phyloP scores from a whole-genome alignment of 2,329 filamentous ascomycete genomes.

The Chaetomium strumarium region DNA sequence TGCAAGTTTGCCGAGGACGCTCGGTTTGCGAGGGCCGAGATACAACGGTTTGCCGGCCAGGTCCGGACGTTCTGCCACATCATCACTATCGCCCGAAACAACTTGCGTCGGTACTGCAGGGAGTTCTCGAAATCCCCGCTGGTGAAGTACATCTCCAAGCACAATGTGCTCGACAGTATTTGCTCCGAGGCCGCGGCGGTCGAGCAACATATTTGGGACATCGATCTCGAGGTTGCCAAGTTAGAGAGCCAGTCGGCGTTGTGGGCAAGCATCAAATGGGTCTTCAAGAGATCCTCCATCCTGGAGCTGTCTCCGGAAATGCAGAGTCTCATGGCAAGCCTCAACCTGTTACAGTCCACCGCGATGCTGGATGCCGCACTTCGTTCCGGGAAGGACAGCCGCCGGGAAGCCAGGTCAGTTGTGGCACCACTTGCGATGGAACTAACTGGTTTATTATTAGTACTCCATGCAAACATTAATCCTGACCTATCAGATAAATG shows the following conservation, averaged over 20 bases:
- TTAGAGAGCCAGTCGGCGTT: not conserved
- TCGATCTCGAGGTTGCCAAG: not conserved
- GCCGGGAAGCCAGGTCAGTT: not conserved
- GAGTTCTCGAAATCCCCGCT: not conserved
- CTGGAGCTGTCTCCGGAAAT: not conserved
- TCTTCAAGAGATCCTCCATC: not conserved
- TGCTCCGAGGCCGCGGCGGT: not conserved
- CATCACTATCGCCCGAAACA: not conserved
- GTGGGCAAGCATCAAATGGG: conserved; percentile 1
- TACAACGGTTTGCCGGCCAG: not conserved
- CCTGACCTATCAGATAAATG: not conserved
- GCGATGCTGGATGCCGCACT: not conserved
- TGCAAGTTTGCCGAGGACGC: not conserved
- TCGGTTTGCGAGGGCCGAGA: not conserved
- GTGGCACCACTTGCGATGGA: too few relatives aligned
- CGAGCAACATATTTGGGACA: not conserved
- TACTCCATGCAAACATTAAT: not conserved
- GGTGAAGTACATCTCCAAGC: not conserved
- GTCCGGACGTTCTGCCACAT: not conserved
- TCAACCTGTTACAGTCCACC: not conserved
- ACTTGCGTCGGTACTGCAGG: not conserved
- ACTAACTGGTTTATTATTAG: too few relatives aligned
- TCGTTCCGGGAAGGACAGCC: not conserved
- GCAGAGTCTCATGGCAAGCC: not conserved
- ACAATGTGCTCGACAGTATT: not conserved